Evolutionary conservation across 1,284 basidiomycete species (phyloP), one percentile per base, ranked within the genome.

Genomic region (Tylopilus sp.): DNA sequence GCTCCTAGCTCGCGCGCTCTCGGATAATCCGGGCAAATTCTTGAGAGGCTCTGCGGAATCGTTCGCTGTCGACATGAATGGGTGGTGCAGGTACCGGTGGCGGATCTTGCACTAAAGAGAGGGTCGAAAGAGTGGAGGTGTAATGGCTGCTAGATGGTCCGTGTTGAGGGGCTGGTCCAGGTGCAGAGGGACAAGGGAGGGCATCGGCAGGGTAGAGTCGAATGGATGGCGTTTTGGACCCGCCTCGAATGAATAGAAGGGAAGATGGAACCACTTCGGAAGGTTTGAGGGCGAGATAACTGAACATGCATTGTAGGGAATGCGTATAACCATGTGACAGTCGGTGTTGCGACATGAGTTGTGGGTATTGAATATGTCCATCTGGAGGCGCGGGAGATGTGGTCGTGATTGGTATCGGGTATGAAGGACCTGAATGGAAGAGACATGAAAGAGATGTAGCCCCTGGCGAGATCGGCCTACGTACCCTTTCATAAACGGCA

Each of bases 291-390:
- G 35, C 52, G 6, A 59, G 63, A 55, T 65, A 53, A 62, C 57
- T 61, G 59, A 81, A 79, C 75, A 79, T 79, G 37, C 79, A 80
- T 51, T 73, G 72, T 11, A 78, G 56, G 19, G 79, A 79, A 16
- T 80, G 79, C n/a, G 71, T 68, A 54, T 81, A 81, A 46, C 79
- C 79, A 56, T 81, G 79, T 53, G 69, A 71, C 25, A 74, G 69
- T 57, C 82, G 79, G 44, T 81, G 79, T 46, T 74, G 72, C 2
- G 75, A 74, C 79, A 82, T 82, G 40, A 80, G 70, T 8, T 74
- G 69, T 10, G 76, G 77, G 56, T 79, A 79, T 52, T 69, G 70
- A 54, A 77, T 54, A 19, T 64, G 50, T 35, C 69, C 68, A 15
- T 71, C 69, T 21, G 73, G 65, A 4, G 77, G 73, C 34, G 72